Evolutionary conservation across 257 asterid genomes (phyloP), one percentile per base, ranked within the genome.

Genomic region (Lycium ferocissimum): DNA sequence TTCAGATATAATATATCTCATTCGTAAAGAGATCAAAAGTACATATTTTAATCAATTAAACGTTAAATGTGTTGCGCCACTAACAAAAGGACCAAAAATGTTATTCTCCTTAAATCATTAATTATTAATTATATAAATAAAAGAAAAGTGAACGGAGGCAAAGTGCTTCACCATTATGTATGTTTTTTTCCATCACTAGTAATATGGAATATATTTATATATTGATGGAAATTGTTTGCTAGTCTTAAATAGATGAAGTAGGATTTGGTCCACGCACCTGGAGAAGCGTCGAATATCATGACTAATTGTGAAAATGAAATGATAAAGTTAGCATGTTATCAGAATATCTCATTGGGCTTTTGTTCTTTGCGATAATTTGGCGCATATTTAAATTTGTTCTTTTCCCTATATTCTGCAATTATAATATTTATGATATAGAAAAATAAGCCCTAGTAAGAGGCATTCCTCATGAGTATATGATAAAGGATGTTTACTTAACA

Each of bases 181-280:
- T 76, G 37, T 6, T 0, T 3, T 51, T 51, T 0, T 7, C 0
- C 61, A 11, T 51, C 8, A 15, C 4, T 18, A 7, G 5, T 49
- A 45, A 10, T 72, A 5, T 49, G 62, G 22, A 70, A 70, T 71
- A 38, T 49, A 49, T 49, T 13, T 2, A n/a, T 54, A 57, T 33
- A n/a, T 17, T 38, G 79, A 1, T 45, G 38, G 5, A 45, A 72
- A 9, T 72, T 43, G 57, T 18, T n/a, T 43, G 80, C 37, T 43
- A 71, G 56, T 71, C 18, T 71, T 26, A 67, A 67, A 65, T 65
- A 65, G 71, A 67, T 35, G 75, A 14, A 35, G 49, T 37, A 49
- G 75, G 75, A 2, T 72, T 72, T 47, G 43, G 81, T 75, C 81
- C 81, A 49, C 47, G 62, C 62, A 49, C 59, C 56, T 75, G 61